Conservation (phyloP, 1,139 yeast species). For the Pichia sp. region DNA sequence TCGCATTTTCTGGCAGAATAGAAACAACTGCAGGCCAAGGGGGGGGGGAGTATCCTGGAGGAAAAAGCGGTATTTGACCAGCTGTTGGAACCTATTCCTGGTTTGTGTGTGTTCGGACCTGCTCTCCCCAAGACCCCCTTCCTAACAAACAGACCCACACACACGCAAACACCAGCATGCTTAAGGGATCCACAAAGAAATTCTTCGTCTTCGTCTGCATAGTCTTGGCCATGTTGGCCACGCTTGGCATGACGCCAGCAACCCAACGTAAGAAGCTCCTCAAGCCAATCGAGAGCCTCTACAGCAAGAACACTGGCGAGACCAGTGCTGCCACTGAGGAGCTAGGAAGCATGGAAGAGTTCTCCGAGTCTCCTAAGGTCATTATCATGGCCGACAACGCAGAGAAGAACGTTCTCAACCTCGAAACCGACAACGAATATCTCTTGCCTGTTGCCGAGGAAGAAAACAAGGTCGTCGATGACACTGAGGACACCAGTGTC, state of each 20-base stretch:
- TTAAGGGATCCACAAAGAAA: slow-evolving; percentile 11
- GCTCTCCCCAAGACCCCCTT: background rate
- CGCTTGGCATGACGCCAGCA: slow-evolving; percentile 16
- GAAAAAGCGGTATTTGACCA: too few relatives aligned
- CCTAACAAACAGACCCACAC: background rate
- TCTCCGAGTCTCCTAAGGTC: slow-evolving; percentile 13
- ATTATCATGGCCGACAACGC: slow-evolving; percentile 15
- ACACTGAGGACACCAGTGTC: slow-evolving; percentile 6
- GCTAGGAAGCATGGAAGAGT: background rate
- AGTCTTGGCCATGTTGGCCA: slow-evolving; percentile 14
- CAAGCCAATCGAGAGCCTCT: slow-evolving; percentile 9
- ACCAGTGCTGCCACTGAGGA: slow-evolving; percentile 1
- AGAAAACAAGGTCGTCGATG: slow-evolving; percentile 2
- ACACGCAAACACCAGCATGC: slow-evolving; percentile 3
- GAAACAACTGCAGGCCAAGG: background rate
- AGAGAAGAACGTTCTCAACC: slow-evolving; percentile 4
- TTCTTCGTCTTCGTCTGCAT: slow-evolving; percentile 12
- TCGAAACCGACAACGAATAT: slow-evolving; percentile 9
- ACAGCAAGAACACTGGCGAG: slow-evolving; percentile 3
- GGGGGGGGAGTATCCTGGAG: too few relatives aligned
- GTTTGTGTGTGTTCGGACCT: background rate
- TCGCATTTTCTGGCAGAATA: background rate
- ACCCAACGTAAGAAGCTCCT: slow-evolving; percentile 8
- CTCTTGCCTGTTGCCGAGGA: slow-evolving; percentile 11
- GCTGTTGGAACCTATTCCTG: too few relatives aligned